Conservation (phyloP, 2,329 filamentous ascomycete genomes). For the Zymoseptoria ardabiliae region DNA sequence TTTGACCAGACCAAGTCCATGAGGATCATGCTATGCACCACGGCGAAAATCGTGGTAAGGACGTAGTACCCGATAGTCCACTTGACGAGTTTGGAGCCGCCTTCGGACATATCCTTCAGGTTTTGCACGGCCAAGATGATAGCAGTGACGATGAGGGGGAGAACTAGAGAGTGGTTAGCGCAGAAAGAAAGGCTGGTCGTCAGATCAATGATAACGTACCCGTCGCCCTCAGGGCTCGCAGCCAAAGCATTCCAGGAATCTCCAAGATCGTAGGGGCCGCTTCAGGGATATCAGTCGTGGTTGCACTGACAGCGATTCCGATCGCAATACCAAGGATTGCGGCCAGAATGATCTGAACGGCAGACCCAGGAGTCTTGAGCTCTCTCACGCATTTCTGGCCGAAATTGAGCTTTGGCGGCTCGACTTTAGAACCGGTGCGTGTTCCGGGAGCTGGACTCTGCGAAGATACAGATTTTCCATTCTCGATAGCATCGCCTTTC, state of each 20-base stretch:
- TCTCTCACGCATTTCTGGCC: constrained; percentile 30
- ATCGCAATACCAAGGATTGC: constrained; percentile 45
- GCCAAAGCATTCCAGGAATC: constrained; percentile 46
- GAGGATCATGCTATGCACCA: constrained; percentile 42
- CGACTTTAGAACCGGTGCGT: neutral
- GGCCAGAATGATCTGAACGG: constrained; percentile 44
- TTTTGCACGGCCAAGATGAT: constrained; percentile 47
- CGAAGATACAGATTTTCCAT: neutral
- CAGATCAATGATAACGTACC: neutral
- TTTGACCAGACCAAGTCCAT: constrained; percentile 43
- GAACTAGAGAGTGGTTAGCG: constrained; percentile 29
- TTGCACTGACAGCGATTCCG: constrained; percentile 40
- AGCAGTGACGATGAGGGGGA: constrained; percentile 46
- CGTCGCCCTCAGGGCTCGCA: constrained; percentile 45
- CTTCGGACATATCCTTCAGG: constrained; percentile 41
- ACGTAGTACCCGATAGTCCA: constrained; percentile 48
- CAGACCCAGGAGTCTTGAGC: constrained; percentile 39
- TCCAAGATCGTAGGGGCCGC: constrained; percentile 38
- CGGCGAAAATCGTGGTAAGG: constrained; percentile 44
- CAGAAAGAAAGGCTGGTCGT: neutral
- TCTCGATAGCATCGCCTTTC: constrained; percentile 3
- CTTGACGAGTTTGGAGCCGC: constrained; percentile 39
- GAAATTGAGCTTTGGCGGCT: constrained; percentile 4
- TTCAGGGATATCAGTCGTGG: constrained; percentile 38
- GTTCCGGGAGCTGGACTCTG: neutral